Base-by-base conservation (phyloP, 192 early-diverging fungal genomes). In the Rhizophagus clarus region DNA sequence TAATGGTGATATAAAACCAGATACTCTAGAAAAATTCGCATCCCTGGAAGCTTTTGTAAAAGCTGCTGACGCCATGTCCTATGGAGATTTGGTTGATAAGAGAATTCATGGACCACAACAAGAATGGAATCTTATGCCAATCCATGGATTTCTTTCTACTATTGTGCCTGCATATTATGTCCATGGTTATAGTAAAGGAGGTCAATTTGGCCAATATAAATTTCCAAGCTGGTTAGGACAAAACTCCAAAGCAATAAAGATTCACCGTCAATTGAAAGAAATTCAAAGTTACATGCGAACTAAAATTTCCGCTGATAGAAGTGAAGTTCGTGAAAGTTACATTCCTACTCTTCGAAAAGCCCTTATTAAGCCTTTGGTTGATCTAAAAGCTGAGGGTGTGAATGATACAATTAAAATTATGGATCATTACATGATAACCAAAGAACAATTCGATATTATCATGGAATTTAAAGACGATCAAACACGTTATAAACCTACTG, bases 361-460 rank as follows among this genome's bases (percentile, higher is more conserved):
- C 17, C 64, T 96, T 4, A 87, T 87, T 2, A 62, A 72, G n/a
- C 94, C 91, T 37, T 76, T 94, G 31, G 60, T 89, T 5, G 68
- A 88, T 26, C 70, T 80, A 3, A 85, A 28, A 56, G 10, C 42
- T 7, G 77, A 88, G 10, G 93, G 90, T 0, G 90, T 95, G 47
- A 82, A 84, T 6, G 85, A 91, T 10, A 92, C 96, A n/a, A 93
- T 98, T 34, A 78, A 92, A 11, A 82, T 88, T 8, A 96, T 99
- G 96, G 97, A 99, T 80, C 89, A 91, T 17, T 99, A 99, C 84
- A 96, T 93, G 74, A 84, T 99, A 69, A 93, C 84, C 79, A 92
- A 92, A 80, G 97, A 99, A 51, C 92, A 96, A 81, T 92, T 92
- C 84, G 97, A 98, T n/a, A 82, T 91, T 0, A 88, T 99, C 66